Conservation (phyloP, 306 rosid species). For the Cucurbita ficifolia region DNA sequence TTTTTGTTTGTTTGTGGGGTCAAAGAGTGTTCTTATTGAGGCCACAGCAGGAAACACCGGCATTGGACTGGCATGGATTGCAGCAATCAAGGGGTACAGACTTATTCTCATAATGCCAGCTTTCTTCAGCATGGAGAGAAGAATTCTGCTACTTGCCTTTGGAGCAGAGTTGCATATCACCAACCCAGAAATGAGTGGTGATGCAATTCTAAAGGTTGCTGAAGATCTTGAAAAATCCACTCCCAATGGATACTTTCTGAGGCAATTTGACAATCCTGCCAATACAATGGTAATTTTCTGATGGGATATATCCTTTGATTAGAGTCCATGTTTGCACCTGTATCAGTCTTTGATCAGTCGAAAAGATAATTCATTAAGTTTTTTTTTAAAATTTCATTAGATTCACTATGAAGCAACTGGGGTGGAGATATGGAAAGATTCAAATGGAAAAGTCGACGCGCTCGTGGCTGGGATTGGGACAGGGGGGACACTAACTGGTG, state of each 20-base stretch:
- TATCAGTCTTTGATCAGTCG: neutral
- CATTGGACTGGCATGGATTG: slow-evolving; percentile 65
- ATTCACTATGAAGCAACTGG: slow-evolving; percentile 84
- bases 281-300: slow-evolving; percentile 39
- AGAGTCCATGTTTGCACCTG: neutral
- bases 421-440: slow-evolving; percentile 83
- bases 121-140: slow-evolving; percentile 48
- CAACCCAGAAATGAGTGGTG: slow-evolving; percentile 42
- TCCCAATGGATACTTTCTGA: slow-evolving; percentile 35
- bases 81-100: slow-evolving; percentile 62
- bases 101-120: slow-evolving; percentile 47
- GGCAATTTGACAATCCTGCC: slow-evolving; percentile 56
- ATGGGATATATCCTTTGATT: neutral
- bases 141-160: slow-evolving; percentile 46
- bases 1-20: slow-evolving; percentile 6
- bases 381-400: slow-evolving; percentile 13
- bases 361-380: neutral
- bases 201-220: slow-evolving; percentile 36
- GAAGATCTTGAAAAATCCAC: slow-evolving; percentile 35
- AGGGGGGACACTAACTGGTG: slow-evolving; percentile 62
- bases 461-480: slow-evolving; percentile 76
- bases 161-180: slow-evolving; percentile 67
- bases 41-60: slow-evolving; percentile 77
- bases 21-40: slow-evolving; percentile 61
- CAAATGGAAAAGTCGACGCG: slow-evolving; percentile 49